Base-by-base conservation (phyloP, 1,139 yeast species). In the Arxiozyma heterogenica region DNA sequence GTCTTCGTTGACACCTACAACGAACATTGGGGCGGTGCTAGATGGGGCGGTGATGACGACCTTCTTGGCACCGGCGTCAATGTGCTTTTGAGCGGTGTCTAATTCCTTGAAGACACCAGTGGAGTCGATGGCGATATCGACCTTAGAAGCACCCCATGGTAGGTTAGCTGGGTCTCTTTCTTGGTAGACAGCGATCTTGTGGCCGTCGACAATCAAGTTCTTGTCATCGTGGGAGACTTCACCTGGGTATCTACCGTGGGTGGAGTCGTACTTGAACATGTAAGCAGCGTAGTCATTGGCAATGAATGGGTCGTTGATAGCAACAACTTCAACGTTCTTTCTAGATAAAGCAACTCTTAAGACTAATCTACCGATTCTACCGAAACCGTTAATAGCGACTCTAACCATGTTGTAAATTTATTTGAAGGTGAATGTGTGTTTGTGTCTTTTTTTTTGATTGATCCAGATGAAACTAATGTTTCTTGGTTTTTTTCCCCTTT, bases 381-480 rank as follows among this genome's bases (percentile, higher is more conserved):
- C 94, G 84, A 86, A 86, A 71, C 94, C 94, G 83, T 86, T 86
- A 75, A 86, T 85, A 77, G 91, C 90, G 75, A 85, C 77, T 66
- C 77, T 71, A 18, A 41, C 76, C 78, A 75, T 75, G 30, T 66
- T 55, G n/a, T 63, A 22, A 17, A 18, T 48, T 4, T 27, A 38
- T n/a, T 27, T 25, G 18, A 25, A 23, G 4, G 27, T 23, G 27
- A 4, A 8, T 27, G 9, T 27, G 9, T 27, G 9, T 27, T 2
- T 27, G 2, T 27, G 9, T 27, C 2, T 27, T 18, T 20, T 45
- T 8, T 6, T 11, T 21, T 34, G 30, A 34, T 21, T 46, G 49
- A 34, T 21, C 11, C 21, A 38, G 7, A 21, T 21, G 49, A 41
- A 46, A 46, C 38, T 34, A 38, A 8, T 42, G 30, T 42, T 25